phyloP scores from a whole-genome alignment of 192 early-diverging fungal species.

The Podila horticola region DNA sequence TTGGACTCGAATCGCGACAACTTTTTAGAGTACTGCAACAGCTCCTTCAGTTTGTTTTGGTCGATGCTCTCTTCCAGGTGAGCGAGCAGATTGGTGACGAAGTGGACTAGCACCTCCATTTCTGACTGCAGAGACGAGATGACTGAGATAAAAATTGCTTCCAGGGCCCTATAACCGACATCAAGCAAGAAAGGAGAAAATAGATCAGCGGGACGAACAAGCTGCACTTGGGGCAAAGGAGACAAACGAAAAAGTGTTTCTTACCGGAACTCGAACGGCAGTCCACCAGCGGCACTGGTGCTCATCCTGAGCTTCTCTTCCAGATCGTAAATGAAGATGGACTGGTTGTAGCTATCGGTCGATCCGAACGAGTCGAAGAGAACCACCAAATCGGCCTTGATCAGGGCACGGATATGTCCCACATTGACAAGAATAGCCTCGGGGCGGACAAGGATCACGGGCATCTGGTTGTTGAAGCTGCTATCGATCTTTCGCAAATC shows the following conservation, averaged over 20 bases:
- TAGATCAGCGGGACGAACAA: too few species aligned
- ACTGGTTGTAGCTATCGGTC: constrained; percentile 76
- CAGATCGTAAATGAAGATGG: constrained; percentile 81
- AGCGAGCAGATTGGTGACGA: constrained; percentile 71
- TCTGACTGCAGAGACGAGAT: constrained; percentile 74
- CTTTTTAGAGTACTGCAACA: constrained; percentile 81
- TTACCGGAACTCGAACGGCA: constrained; percentile 68
- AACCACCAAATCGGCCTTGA: constrained; percentile 82
- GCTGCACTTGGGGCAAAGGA: background rate
- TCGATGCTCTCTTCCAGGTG: constrained; percentile 81
- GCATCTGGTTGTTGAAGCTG: constrained; percentile 79
- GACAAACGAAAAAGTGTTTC: background rate
- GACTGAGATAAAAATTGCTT: constrained; percentile 83
- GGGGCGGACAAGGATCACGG: constrained; percentile 83
- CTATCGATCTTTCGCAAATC: constrained; percentile 89
- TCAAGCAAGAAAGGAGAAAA: background rate
- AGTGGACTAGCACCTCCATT: constrained; percentile 71
- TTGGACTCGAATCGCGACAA: constrained; percentile 84
- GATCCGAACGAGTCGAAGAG: constrained; percentile 79
- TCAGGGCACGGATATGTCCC: constrained; percentile 81
- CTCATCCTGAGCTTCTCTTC: constrained; percentile 75
- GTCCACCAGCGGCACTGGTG: constrained; percentile 46
- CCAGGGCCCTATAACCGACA: constrained; percentile 69
- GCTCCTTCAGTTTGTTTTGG: constrained; percentile 76
- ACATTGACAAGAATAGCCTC: constrained; percentile 88